Evolutionary conservation across 495 filamentous ascomycete genomes (phyloP).

Genomic region (Aspergillus bertholletiae): DNA sequence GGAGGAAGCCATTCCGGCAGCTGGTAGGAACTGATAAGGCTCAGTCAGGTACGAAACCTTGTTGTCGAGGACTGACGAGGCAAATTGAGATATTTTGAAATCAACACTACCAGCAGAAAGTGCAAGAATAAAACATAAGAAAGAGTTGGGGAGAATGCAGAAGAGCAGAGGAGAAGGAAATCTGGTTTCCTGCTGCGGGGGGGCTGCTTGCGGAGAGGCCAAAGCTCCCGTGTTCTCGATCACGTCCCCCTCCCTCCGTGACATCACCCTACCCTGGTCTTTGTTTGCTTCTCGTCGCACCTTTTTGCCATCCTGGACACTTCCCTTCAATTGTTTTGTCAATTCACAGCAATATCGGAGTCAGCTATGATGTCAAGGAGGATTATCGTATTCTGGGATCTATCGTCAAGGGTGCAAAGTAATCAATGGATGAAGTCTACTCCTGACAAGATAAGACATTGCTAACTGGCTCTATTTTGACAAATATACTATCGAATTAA

Average conservation of each 20-base stretch:
- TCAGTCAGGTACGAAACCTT: neutral
- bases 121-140: neutral
- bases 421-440: no score
- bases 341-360: no score
- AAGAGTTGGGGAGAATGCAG: neutral
- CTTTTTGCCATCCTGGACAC: no score
- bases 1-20: constrained; percentile 12
- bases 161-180: neutral
- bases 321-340: no score
- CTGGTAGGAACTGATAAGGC: constrained; percentile 9
- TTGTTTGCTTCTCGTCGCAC: neutral
- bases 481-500: neutral
- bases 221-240: constrained; percentile 5
- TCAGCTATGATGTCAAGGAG: no score
- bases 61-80: neutral
- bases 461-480: neutral
- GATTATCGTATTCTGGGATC: no score
- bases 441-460: no score
- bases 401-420: no score
- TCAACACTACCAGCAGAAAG: neutral
- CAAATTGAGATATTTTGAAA: neutral
- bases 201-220: constrained; percentile 4
- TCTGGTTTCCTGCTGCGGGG: neutral
- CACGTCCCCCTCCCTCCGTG: no score
- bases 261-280: constrained; percentile 2